phyloP scores from a whole-genome alignment of 1,284 basidiomycete genomes.

The Marasmius fiardii region DNA sequence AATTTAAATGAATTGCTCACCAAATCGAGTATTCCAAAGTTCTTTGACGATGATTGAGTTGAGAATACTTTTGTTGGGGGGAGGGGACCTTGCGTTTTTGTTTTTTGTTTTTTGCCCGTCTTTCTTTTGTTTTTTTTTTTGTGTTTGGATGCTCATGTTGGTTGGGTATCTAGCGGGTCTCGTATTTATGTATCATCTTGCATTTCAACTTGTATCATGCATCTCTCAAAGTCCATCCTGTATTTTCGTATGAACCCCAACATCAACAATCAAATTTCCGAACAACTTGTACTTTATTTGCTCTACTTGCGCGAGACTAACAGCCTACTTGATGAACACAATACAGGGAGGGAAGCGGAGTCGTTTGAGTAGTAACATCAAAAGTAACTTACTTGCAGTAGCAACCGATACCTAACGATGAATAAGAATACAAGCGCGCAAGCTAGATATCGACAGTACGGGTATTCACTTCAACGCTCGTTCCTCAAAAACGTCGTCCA shows the following conservation, averaged over 20 bases:
- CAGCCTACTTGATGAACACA: too few relatives aligned
- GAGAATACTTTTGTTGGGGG: background rate
- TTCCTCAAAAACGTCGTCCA: too few relatives aligned
- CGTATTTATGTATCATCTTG: background rate
- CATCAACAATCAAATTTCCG: background rate
- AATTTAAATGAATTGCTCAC: slow-evolving; percentile 53
- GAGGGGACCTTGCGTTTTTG: background rate
- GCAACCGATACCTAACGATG: too few relatives aligned
- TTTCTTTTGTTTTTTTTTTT: too few relatives aligned
- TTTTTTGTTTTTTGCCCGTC: too few relatives aligned
- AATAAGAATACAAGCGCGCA: too few relatives aligned
- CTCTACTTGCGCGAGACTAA: background rate
- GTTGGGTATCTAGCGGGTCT: background rate
- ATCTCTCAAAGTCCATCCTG: background rate
- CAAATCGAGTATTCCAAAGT: slow-evolving; percentile 21
- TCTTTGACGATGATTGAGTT: slow-evolving; percentile 10
- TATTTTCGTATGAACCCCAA: background rate
- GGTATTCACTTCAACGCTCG: too few relatives aligned
- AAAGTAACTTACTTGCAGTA: too few relatives aligned
- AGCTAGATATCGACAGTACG: too few relatives aligned
- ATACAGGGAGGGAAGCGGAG: too few relatives aligned
- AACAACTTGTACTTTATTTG: background rate
- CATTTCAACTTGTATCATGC: background rate
- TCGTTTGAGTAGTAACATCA: too few relatives aligned
- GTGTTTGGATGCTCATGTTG: too few relatives aligned